phyloP scores from a whole-genome alignment of 208 protist genomes.

The Trypanosomatidae sp. region DNA sequence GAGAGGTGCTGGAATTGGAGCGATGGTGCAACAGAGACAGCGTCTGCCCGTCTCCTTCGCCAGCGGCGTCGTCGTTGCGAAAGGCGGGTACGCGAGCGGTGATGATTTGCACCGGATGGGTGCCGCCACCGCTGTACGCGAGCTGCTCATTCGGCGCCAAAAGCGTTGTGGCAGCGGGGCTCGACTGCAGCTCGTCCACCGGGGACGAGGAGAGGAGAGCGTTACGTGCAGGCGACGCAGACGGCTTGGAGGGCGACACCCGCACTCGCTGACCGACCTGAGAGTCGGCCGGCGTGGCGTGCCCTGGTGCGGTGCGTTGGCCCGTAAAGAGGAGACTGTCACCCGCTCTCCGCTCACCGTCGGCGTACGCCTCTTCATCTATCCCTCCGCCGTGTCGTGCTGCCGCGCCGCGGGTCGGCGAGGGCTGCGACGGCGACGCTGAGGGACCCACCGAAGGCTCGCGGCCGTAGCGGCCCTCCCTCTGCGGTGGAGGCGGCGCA shows the following conservation, averaged over 20 bases:
- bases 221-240: no score
- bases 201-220: not conserved
- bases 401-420: not conserved
- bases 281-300: no score
- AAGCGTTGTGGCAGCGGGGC: not conserved
- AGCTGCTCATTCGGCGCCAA: conserved; percentile 15
- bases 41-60: not conserved
- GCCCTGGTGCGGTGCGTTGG: no score
- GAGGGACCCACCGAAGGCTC: not conserved
- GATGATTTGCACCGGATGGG: conserved; percentile 26
- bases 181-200: not conserved
- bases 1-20: no score
- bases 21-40: not conserved
- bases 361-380: no score
- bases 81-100: conserved; percentile 22
- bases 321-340: no score
- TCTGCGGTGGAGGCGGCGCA: conserved; percentile 7
- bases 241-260: no score
- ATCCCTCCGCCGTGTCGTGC: not conserved
- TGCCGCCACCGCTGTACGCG: conserved; percentile 25
- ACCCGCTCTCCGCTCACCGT: no score
- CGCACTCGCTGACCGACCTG: no score
- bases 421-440: not conserved
- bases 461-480: conserved; percentile 1
- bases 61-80: conserved; percentile 29